These are phyloP conservation scores for Fusarium chlamydosporum DNA, from an alignment of 2,329 filamentous ascomycete genomes.

Conservation along the genomic window DNA sequence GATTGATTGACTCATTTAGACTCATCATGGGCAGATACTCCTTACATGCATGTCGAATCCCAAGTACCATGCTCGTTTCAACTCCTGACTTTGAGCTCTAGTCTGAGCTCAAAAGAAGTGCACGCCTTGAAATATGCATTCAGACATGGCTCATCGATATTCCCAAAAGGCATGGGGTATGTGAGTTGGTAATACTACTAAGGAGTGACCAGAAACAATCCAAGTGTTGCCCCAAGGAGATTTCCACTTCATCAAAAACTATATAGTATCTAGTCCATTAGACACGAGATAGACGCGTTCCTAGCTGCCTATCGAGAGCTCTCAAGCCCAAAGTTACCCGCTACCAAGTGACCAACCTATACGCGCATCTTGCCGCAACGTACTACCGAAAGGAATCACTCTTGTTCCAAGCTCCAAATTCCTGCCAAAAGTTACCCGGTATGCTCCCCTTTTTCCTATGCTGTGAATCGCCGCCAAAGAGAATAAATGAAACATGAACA, in stretches of 20 bases:
- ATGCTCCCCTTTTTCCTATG: conserved; percentile 44
- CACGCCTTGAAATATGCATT: not conserved
- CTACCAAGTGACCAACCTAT: not conserved
- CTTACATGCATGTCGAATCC: not conserved
- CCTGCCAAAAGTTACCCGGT: conserved; percentile 31
- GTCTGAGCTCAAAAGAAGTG: not conserved
- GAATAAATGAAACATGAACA: conserved; percentile 46
- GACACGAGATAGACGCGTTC: conserved; percentile 1
- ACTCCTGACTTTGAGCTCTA: not conserved
- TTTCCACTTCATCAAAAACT: conserved; percentile 3
- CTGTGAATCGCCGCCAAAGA: conserved; percentile 44
- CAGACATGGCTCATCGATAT: not conserved
- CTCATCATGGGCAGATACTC: conserved; percentile 17
- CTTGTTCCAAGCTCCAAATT: conserved; percentile 9
- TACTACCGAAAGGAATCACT: not conserved
- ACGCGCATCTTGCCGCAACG: conserved; percentile 9
- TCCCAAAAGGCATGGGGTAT: not conserved
- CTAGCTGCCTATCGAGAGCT: not conserved
- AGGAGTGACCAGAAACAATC: not conserved
- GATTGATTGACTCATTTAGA: conserved; percentile 19
- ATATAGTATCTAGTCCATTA: conserved; percentile 16
- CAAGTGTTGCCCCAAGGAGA: not conserved
- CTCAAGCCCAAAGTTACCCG: not conserved
- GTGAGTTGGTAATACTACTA: not conserved
- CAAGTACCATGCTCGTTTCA: not conserved